Evolutionary conservation across 2,329 filamentous ascomycete species (phyloP).

Genomic region (Monosporascus cannonballus): DNA sequence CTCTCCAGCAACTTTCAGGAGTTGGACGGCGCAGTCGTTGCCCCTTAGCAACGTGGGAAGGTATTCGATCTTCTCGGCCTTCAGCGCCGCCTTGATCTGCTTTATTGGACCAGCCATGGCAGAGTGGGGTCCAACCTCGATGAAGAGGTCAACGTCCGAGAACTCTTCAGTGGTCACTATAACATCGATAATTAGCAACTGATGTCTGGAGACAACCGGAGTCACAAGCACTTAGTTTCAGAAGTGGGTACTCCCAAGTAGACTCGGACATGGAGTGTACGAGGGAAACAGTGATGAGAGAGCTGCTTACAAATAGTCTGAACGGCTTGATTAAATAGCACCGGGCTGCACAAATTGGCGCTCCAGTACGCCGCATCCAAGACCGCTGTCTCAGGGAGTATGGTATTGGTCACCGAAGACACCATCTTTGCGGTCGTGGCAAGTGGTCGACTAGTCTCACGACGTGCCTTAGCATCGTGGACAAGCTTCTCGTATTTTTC

Average conservation of each 20-base stretch:
- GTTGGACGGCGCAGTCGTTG: slow-evolving; percentile 11
- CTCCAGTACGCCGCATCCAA: background rate
- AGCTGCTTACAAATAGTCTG: too few species aligned
- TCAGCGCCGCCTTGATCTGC: slow-evolving; percentile 23
- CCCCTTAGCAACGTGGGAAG: slow-evolving; percentile 15
- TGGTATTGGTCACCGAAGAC: background rate
- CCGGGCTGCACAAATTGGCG: background rate
- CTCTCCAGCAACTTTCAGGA: slow-evolving; percentile 18
- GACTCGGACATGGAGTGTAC: too few species aligned
- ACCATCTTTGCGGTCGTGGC: background rate
- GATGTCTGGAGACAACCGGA: too few species aligned
- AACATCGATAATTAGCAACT: too few species aligned
- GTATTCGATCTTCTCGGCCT: slow-evolving; percentile 12
- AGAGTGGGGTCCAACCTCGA: slow-evolving; percentile 23
- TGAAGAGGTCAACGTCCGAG: background rate
- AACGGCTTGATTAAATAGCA: background rate
- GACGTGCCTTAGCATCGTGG: background rate
- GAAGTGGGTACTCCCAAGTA: too few species aligned
- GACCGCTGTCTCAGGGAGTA: background rate
- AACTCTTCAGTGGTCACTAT: background rate
- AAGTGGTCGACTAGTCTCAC: too few species aligned
- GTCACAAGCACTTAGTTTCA: too few species aligned
- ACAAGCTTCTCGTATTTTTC: background rate
- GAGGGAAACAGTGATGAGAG: too few species aligned
- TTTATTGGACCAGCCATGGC: slow-evolving; percentile 27